Percentiles rank a stretch among this genome's conserved stretches.
Conservation (phyloP, 176 grass and related monocot species). For the Paspalum notatum region DNA sequence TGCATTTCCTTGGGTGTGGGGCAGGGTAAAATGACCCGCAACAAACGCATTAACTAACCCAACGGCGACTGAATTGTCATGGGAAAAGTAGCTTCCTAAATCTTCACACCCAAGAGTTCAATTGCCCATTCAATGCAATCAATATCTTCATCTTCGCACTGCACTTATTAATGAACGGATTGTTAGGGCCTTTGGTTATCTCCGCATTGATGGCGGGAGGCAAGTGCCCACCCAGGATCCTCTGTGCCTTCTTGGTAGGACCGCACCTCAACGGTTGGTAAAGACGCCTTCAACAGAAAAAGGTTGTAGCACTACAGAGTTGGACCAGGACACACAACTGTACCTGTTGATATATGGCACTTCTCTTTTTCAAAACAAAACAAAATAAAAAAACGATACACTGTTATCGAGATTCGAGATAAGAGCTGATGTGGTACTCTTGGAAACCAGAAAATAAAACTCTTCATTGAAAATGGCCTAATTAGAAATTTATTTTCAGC, state of each 20-base stretch:
- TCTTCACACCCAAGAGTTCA: slow-evolving; percentile 49
- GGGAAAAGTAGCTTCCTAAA: slow-evolving; percentile 48
- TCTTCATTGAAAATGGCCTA: too few relatives aligned
- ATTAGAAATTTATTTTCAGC: too few relatives aligned
- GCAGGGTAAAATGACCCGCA: slow-evolving; percentile 33
- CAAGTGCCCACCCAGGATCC: slow-evolving; percentile 18
- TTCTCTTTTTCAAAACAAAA: too few relatives aligned
- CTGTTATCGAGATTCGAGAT: too few relatives aligned
- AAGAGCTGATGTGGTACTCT: too few relatives aligned
- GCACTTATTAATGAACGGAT: slow-evolving; percentile 49
- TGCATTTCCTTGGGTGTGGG: slow-evolving; percentile 22
- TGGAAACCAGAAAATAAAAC: too few relatives aligned
- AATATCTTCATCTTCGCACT: slow-evolving; percentile 32
- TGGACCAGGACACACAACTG: neutral
- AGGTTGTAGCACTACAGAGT: neutral
- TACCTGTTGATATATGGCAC: neutral
- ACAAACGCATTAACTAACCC: slow-evolving; percentile 42
- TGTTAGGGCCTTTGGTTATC: slow-evolving; percentile 51
- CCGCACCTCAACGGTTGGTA: neutral
- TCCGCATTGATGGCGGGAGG: slow-evolving; percentile 21
- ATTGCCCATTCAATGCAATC: slow-evolving; percentile 55
- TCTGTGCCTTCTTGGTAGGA: slow-evolving; percentile 33
- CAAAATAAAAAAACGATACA: too few relatives aligned
- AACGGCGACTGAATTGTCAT: slow-evolving; percentile 42
- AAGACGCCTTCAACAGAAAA: neutral